A percentile compares a stretch with the other conserved stretches of the same genome.
Evolutionary conservation across 768 basidiomycete genomes (phyloP).

Genomic region (Dictyophora rubrovolvata): DNA sequence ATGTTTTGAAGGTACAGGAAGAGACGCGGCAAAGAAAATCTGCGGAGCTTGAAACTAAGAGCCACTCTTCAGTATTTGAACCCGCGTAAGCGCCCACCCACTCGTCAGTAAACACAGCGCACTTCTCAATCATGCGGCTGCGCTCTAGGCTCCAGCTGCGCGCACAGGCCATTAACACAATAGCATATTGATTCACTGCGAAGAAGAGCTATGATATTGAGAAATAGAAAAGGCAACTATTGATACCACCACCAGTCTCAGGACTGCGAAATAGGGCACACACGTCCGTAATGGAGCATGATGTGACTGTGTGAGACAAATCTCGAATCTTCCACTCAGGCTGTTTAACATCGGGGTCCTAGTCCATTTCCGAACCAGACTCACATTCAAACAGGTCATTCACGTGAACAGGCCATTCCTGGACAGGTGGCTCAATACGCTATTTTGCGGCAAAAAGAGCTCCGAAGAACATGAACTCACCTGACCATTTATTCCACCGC

Average conservation of each 20-base stretch:
- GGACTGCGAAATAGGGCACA: no score
- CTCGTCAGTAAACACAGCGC: neutral
- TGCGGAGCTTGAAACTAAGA: constrained; percentile 17
- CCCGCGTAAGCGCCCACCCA: neutral
- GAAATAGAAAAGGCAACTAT: no score
- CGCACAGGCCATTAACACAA: no score
- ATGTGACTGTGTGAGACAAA: neutral
- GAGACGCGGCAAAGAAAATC: constrained; percentile 16
- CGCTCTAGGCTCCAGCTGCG: constrained; percentile 14
- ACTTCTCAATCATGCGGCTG: constrained; percentile 27
- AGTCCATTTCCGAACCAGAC: neutral
- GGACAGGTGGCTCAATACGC: neutral
- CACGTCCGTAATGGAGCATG: no score
- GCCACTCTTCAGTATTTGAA: constrained; percentile 14
- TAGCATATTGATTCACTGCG: no score
- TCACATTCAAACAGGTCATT: constrained; percentile 2
- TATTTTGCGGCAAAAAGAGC: neutral
- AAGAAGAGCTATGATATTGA: no score
- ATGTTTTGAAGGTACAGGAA: no score
- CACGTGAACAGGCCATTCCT: constrained; percentile 4
- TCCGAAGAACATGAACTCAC: neutral
- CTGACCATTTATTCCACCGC: neutral
- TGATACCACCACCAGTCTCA: no score
- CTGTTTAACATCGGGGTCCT: neutral
- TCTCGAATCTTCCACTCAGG: neutral